Evolutionary conservation across 2,329 filamentous ascomycete genomes (phyloP).

Genomic region (Colletotrichum lupini): DNA sequence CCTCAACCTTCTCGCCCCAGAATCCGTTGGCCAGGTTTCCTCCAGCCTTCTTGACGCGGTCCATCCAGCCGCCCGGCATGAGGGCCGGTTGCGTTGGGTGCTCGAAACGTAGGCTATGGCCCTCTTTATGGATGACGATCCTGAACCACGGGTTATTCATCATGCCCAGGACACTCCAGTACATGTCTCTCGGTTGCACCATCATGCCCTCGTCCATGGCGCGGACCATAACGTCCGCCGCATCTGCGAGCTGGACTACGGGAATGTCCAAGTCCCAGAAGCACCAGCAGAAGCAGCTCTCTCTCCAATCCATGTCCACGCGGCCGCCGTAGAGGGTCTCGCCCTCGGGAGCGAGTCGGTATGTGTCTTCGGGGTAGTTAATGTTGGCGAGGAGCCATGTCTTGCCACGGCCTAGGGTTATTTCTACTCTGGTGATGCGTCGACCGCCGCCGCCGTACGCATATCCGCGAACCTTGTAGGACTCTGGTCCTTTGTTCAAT

Average conservation of each 20-base stretch:
- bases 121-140: conserved; percentile 78
- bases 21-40: conserved; percentile 83
- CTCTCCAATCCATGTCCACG: conserved; percentile 84
- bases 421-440: conserved; percentile 82
- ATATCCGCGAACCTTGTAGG: conserved; percentile 80
- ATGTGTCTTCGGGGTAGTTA: conserved; percentile 86
- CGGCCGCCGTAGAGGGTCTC: conserved; percentile 79
- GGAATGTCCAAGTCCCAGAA: conserved; percentile 84
- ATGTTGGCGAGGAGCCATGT: conserved; percentile 83
- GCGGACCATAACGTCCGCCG: conserved; percentile 81
- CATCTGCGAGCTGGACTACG: conserved; percentile 67
- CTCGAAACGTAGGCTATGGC: conserved; percentile 75
- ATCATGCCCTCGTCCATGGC: conserved; percentile 93
- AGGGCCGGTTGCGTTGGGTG: conserved; percentile 87
- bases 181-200: conserved; percentile 91
- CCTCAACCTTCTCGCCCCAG: conserved; percentile 81
- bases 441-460: conserved; percentile 91
- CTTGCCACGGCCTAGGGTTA: conserved; percentile 85
- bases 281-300: conserved; percentile 90
- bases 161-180: conserved; percentile 95
- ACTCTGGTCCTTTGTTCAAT: conserved; percentile 50
- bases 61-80: conserved; percentile 91
- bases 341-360: conserved; percentile 70
- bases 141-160: conserved; percentile 98
- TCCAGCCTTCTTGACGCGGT: conserved; percentile 84